phyloP scores from a whole-genome alignment of 163 green algal species.

The Scenedesmus sp. region DNA sequence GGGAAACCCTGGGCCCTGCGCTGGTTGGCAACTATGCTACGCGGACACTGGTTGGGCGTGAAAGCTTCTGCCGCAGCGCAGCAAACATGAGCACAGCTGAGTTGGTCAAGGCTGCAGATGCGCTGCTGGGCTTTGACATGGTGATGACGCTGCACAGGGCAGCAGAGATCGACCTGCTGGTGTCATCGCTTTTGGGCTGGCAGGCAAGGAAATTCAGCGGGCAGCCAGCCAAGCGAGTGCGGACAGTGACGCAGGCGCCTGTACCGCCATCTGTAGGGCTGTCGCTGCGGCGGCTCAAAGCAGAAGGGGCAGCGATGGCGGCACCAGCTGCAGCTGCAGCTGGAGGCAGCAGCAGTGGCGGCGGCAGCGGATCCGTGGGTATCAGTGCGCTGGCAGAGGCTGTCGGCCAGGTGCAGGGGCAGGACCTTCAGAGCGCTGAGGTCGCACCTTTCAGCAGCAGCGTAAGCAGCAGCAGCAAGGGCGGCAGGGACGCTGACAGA shows the following conservation, averaged over 20 bases:
- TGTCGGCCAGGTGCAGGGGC: not conserved
- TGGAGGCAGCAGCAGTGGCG: not conserved
- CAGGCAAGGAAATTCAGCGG: slow-evolving; percentile 41
- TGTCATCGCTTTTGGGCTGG: slow-evolving; percentile 35
- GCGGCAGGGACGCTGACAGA: not conserved
- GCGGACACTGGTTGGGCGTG: slow-evolving; percentile 30
- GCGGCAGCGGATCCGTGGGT: not conserved
- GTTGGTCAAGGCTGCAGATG: not conserved
- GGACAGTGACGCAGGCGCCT: not conserved
- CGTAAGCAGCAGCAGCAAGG: not conserved
- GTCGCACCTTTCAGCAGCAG: not conserved
- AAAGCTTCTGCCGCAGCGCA: slow-evolving; percentile 43
- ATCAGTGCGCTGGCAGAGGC: not conserved
- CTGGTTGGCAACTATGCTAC: slow-evolving; percentile 47
- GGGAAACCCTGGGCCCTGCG: slow-evolving; percentile 41
- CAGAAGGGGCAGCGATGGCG: not conserved
- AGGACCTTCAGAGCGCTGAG: too few relatives aligned
- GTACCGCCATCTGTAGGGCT: not conserved
- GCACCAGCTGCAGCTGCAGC: slow-evolving; percentile 2
- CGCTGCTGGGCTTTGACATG: slow-evolving; percentile 46
- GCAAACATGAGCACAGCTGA: slow-evolving; percentile 18
- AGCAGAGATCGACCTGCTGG: slow-evolving; percentile 42
- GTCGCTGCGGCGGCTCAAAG: slow-evolving; percentile 5
- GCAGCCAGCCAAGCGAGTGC: slow-evolving; percentile 32
- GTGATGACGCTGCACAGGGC: slow-evolving; percentile 41